Evolutionary conservation across 2,329 filamentous ascomycete species (phyloP).

Genomic region (Colletotrichum tofieldiae): DNA sequence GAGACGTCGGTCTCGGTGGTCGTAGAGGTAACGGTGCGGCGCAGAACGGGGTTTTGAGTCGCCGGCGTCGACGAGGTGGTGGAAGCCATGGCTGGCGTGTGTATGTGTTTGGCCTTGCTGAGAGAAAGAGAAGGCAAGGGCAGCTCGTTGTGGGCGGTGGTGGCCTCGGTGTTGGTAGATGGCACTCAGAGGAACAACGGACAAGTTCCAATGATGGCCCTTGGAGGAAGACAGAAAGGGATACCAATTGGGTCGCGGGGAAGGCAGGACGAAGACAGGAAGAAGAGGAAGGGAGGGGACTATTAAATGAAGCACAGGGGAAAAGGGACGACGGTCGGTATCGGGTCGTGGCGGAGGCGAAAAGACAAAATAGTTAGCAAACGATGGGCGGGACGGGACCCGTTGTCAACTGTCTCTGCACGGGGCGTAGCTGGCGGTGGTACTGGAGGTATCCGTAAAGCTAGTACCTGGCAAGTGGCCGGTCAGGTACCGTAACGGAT

Average conservation of each 20-base stretch:
- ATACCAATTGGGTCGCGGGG: slow-evolving; percentile 26
- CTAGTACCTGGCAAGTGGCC: neutral
- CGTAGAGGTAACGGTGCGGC: slow-evolving; percentile 62
- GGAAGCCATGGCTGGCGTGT: slow-evolving; percentile 61
- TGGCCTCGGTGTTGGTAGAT: slow-evolving; percentile 21
- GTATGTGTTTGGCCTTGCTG: slow-evolving; percentile 18
- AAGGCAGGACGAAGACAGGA: neutral
- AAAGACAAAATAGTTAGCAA: slow-evolving; percentile 31
- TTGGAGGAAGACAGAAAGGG: slow-evolving; percentile 25
- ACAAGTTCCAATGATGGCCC: slow-evolving; percentile 41
- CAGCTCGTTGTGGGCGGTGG: neutral
- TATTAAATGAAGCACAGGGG: slow-evolving; percentile 38
- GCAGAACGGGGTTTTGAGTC: slow-evolving; percentile 61
- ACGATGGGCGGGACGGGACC: slow-evolving; percentile 34
- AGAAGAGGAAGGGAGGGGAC: slow-evolving; percentile 22
- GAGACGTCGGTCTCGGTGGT: slow-evolving; percentile 62
- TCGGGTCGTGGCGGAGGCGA: slow-evolving; percentile 37
- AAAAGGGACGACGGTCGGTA: slow-evolving; percentile 21
- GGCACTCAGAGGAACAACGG: slow-evolving; percentile 33
- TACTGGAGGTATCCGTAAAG: neutral
- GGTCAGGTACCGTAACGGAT: slow-evolving; percentile 20
- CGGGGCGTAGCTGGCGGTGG: neutral
- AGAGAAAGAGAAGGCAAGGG: slow-evolving; percentile 2
- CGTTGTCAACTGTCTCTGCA: slow-evolving; percentile 29
- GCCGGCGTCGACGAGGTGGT: slow-evolving; percentile 59